Base-by-base conservation (phyloP, 257 asterid species). In the Phtheirospermum japonicum region DNA sequence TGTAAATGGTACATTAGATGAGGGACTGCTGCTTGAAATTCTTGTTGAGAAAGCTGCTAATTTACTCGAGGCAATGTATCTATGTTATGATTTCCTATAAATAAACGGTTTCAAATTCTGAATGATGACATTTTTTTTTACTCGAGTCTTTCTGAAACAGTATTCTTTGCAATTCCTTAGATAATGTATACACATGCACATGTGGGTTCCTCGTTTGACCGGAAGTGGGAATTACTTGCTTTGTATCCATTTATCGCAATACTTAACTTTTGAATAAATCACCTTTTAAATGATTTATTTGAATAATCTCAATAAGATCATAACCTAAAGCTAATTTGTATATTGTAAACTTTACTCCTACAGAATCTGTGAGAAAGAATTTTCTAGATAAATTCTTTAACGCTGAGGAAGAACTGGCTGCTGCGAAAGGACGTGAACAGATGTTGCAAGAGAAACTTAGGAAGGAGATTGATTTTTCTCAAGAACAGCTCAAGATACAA, bases 321-420 rank as follows among this genome's bases (percentile, higher is more conserved):
- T 65, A 51, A 49, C 36, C 14, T 71, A 80, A 66, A 51, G 53
- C 63, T 61, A 48, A 64, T 51, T 57, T 72, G 71, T 37, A 52
- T 61, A 54, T 64, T 62, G 40, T 67, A 42, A 65, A 50, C 49
- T 68, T 37, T 57, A 48, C 49, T 34, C 75, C 43, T 67, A 58
- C 89, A 93, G 99, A 89, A 70, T 73, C 92, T 51, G 96, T 89
- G 74, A 83, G 82, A 73, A 87, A 85, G 74, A 85, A 73, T 50
- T 82, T 83, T 32, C 89, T 71, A 30, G 94, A 76, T 61, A 84
- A 84, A 75, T 73, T 82, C 69, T 64, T 82, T 53, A 71, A 84
- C 65, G 82, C 85, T 11, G 94, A 93, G 81, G 96, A 93, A 78
- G 99, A 93, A 79, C 78, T 89, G 62, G 95, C 95, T 76, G 97